Base-by-base conservation (phyloP, 202 grass and related monocot species). In the Bolboschoenoplectus hybrid region DNA sequence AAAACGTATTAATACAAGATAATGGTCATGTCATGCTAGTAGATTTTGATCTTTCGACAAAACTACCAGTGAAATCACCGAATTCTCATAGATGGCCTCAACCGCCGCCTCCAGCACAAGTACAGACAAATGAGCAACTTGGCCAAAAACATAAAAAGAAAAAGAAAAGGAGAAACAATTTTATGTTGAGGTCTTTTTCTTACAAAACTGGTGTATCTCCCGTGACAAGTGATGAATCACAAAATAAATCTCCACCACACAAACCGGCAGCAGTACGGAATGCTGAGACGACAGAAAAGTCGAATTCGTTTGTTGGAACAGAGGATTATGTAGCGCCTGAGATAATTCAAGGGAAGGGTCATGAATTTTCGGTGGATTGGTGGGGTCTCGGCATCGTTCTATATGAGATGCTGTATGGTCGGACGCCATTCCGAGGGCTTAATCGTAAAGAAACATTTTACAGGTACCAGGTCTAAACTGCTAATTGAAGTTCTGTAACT, bases 321-420 rank as follows among this genome's bases (percentile, higher is more conserved):
- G 97, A 98, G 89, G 97, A 98, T 73, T 98, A 98, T 89, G 93
- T 98, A 16, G 93, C 97, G 11, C 97, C 97, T n/a, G 97, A 98
- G 88, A 98, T 98, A 83, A 98, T 98, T 89, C 60, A 87, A 11
- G 97, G 97, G 1, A 85, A 80, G 36, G 97, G 93, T 49, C 97
- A 99, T 85, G 97, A 99, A 84, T 99, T 94, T 91, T 58, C 91
- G 12, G 93, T 99, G 4, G 97, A 99, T 87, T 96, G 97, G 97
- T 99, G 97, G 93, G 90, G 97, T 39, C 88, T 96, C 3, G 93
- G 93, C 20, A 83, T 99, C 32, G 92, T 99, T 7, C 91, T 99
- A 4, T 96, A 99, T 89, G 91, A 99, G 90, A 96, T 99, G 97
- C 88, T 99, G 16, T 99, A 99, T 86, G 93, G 93, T 32, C 97